These are phyloP conservation scores for Amaranthus tricolor DNA, from an alignment of 179 eudicot species.

Conservation along the genomic window DNA sequence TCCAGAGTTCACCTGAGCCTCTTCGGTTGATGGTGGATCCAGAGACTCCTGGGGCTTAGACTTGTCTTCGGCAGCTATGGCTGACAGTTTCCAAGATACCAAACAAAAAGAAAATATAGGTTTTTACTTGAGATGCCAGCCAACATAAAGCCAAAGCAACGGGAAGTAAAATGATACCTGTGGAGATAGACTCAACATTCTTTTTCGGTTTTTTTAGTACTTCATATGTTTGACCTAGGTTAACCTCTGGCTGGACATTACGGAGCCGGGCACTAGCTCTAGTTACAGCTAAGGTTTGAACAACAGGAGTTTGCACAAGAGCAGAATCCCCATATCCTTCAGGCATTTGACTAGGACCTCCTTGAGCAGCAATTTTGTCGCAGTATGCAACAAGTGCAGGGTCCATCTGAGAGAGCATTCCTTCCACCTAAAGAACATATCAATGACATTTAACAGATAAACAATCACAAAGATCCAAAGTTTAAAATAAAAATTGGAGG, in stretches of 20 bases:
- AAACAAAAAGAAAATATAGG: neutral
- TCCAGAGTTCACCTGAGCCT: conserved; percentile 38
- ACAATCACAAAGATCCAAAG: neutral
- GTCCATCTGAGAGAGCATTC: conserved; percentile 98
- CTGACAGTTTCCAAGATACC: conserved; percentile 12
- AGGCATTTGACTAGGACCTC: conserved; percentile 81
- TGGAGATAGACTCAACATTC: conserved; percentile 49
- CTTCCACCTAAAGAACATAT: conserved; percentile 70
- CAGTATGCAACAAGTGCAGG: conserved; percentile 88
- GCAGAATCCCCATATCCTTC: conserved; percentile 52
- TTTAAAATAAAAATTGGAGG: neutral
- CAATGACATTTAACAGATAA: conserved; percentile 12
- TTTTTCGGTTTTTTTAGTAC: conserved; percentile 73
- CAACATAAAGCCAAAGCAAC: neutral
- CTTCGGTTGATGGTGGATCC: conserved; percentile 40
- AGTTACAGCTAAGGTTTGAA: conserved; percentile 66
- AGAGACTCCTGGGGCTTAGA: conserved; percentile 21
- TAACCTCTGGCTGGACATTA: conserved; percentile 90
- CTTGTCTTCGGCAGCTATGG: conserved; percentile 43
- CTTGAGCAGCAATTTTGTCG: conserved; percentile 88
- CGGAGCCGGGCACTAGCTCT: conserved; percentile 97
- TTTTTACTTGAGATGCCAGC: neutral
- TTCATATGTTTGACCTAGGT: conserved; percentile 82
- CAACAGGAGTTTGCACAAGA: conserved; percentile 61
- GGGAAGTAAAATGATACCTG: conserved; percentile 44